Percentiles rank a stretch among this genome's conserved stretches.
Conservation (phyloP, 805 yeast species). For the Nadsonia fulvescens region DNA sequence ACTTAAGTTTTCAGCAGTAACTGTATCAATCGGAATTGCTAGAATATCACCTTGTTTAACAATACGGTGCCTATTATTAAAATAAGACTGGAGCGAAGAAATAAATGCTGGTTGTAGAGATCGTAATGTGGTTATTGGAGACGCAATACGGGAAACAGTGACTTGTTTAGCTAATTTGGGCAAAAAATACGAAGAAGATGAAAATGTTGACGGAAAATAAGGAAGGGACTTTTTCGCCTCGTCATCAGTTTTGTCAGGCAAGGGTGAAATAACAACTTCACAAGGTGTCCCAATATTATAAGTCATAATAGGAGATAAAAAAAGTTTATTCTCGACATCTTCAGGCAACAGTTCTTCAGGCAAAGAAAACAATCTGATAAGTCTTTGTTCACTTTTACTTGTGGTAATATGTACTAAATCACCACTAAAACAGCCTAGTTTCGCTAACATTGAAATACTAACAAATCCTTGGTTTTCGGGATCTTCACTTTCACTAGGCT, state of each 20-base stretch:
- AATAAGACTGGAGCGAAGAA: slow-evolving; percentile 39
- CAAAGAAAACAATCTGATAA: slow-evolving; percentile 35
- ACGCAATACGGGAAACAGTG: slow-evolving; percentile 46
- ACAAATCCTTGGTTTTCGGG: slow-evolving; percentile 28
- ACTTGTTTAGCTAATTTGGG: slow-evolving; percentile 41
- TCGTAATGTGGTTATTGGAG: slow-evolving; percentile 51
- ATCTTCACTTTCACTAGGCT: slow-evolving; percentile 22
- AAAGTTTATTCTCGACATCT: slow-evolving; percentile 24
- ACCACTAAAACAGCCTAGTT: slow-evolving; percentile 50
- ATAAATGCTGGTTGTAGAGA: slow-evolving; percentile 43
- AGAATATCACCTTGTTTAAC: slow-evolving; percentile 50
- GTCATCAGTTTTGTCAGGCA: slow-evolving; percentile 25
- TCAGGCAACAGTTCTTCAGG: slow-evolving; percentile 60
- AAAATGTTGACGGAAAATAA: neutral
- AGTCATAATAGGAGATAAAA: slow-evolving; percentile 45
- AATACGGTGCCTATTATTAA: slow-evolving; percentile 39
- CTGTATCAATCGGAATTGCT: slow-evolving; percentile 61
- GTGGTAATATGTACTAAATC: slow-evolving; percentile 27
- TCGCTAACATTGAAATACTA: slow-evolving; percentile 31
- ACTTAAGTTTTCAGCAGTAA: slow-evolving; percentile 35
- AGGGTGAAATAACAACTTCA: slow-evolving; percentile 19
- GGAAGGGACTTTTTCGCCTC: slow-evolving; percentile 1
- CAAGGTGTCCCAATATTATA: slow-evolving; percentile 28
- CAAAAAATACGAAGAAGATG: slow-evolving; percentile 3
- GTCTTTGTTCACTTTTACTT: slow-evolving; percentile 9